Conservation (phyloP, 2,329 filamentous ascomycete species). For the Penicillium digitatum region DNA sequence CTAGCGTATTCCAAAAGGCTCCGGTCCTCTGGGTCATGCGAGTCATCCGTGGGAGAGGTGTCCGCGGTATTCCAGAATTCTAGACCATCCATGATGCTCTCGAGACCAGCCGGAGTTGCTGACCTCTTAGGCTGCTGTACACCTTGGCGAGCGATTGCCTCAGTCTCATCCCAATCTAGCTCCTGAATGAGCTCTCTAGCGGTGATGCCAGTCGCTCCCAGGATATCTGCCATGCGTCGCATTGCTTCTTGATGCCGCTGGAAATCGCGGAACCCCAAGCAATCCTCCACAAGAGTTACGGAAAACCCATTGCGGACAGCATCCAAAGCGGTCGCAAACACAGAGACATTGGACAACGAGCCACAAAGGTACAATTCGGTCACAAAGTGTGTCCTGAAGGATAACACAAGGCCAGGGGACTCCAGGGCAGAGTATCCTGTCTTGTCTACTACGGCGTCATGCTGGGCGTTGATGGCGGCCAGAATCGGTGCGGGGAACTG, state of each 20-base stretch:
- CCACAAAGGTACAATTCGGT: conserved; percentile 89
- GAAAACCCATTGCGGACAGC: conserved; percentile 81
- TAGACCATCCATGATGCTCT: conserved; percentile 35
- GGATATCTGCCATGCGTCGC: conserved; percentile 65
- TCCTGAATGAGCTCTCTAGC: conserved; percentile 57
- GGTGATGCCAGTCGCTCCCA: conserved; percentile 65
- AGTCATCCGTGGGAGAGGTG: conserved; percentile 4
- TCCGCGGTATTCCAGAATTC: conserved; percentile 24
- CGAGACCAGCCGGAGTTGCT: conserved; percentile 30
- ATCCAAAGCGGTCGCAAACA: conserved; percentile 88
- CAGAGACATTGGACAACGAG: conserved; percentile 77
- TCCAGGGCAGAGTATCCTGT: conserved; percentile 85
- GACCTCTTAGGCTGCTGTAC: conserved; percentile 15
- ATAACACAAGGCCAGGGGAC: conserved; percentile 66
- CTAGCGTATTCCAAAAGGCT: conserved; percentile 20
- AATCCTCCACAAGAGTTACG: conserved; percentile 86
- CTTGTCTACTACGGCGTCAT: conserved; percentile 60
- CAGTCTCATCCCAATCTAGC: conserved; percentile 41
- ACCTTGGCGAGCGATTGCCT: conserved; percentile 32
- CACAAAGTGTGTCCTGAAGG: conserved; percentile 78
- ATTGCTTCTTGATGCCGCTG: conserved; percentile 67
- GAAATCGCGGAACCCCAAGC: conserved; percentile 72
- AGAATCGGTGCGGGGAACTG: conserved; percentile 51
- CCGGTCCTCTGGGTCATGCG: conserved; percentile 5
- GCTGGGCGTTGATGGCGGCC: conserved; percentile 47